A percentile compares a stretch with the other conserved stretches of the same genome.
Evolutionary conservation across 768 basidiomycete species (phyloP).

Genomic region (Leccinum fibrillosum): DNA sequence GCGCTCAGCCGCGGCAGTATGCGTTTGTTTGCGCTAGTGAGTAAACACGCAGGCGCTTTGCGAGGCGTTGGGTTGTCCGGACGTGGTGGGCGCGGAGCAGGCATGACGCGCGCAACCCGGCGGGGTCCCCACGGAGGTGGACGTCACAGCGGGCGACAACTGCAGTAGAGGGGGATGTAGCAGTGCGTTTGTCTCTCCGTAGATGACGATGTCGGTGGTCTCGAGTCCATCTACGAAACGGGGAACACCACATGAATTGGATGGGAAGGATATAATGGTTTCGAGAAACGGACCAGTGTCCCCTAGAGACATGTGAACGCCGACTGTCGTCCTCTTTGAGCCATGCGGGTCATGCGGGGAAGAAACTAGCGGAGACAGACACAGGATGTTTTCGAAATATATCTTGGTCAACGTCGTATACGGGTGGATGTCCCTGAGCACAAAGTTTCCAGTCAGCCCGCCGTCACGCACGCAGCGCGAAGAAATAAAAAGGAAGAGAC

Average conservation of each 20-base stretch:
- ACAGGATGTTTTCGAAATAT: conserved; percentile 70
- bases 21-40: conserved; percentile 16
- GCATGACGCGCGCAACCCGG: conserved; percentile 54
- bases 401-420: conserved; percentile 55
- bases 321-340: conserved; percentile 41
- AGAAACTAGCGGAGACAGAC: conserved; percentile 39
- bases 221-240: conserved; percentile 53
- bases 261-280: not conserved
- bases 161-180: conserved; percentile 7
- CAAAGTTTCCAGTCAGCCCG: not conserved
- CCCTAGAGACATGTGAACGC: conserved; percentile 66
- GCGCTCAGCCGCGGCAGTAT: conserved; percentile 16
- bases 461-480: too few relatives aligned
- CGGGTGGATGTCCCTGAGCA: conserved; percentile 65
- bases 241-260: not conserved
- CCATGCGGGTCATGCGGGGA: conserved; percentile 21
- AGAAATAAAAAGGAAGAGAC: too few relatives aligned
- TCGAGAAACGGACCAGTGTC: conserved; percentile 47
- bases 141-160: conserved; percentile 12
- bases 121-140: conserved; percentile 20
- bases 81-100: conserved; percentile 46
- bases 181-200: conserved; percentile 33
- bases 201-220: conserved; percentile 63
- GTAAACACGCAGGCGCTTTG: conserved; percentile 46
- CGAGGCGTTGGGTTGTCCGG: conserved; percentile 82